Percentiles rank a stretch among this genome's conserved stretches.
Conservation (phyloP, 2,329 filamentous ascomycete species). For the Gnomoniopsis smithogilvyi region DNA sequence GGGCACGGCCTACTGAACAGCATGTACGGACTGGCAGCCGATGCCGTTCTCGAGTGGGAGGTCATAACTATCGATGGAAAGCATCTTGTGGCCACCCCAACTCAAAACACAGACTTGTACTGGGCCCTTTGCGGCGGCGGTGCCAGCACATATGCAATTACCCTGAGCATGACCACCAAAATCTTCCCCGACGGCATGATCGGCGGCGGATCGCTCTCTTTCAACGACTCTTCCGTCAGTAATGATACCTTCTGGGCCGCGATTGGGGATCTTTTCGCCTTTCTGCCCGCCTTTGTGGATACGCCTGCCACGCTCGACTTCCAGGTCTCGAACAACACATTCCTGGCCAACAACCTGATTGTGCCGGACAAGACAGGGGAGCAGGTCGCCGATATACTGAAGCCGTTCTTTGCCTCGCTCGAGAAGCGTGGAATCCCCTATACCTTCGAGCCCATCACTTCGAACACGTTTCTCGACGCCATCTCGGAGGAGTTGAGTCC, state of each 20-base stretch:
- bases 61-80: conserved; percentile 42
- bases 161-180: conserved; percentile 23
- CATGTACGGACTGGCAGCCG: conserved; percentile 45
- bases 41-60: conserved; percentile 45
- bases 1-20: conserved; percentile 42
- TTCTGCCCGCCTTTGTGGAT: too few species aligned
- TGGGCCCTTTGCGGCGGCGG: conserved; percentile 46
- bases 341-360: too few species aligned
- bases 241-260: conserved; percentile 20
- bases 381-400: too few species aligned
- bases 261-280: conserved; percentile 10
- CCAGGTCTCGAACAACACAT: too few species aligned
- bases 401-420: too few species aligned
- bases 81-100: conserved; percentile 35
- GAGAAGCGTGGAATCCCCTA: too few species aligned
- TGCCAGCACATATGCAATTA: conserved; percentile 31
- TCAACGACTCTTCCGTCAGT: conserved; percentile 11
- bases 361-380: too few species aligned
- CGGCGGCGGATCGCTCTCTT: conserved; percentile 17
- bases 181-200: conserved; percentile 19
- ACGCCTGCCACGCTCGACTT: too few species aligned
- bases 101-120: conserved; percentile 42
- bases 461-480: too few species aligned
- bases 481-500: too few species aligned
- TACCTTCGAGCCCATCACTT: too few species aligned